Base-by-base conservation (phyloP, 331 rosid species). In the Malus hybrid region DNA sequence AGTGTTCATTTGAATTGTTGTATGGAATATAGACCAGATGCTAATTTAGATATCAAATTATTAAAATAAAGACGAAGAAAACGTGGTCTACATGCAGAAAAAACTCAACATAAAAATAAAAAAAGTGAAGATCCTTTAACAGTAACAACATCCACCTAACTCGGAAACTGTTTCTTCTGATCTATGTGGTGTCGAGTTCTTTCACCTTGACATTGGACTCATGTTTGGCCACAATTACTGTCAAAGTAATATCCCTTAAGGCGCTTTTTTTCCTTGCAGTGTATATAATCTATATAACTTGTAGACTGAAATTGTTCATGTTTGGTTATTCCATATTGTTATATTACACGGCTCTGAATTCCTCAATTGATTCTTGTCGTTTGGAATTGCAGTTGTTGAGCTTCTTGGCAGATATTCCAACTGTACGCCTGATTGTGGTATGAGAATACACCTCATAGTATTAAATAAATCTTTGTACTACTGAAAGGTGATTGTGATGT, bases 341-440 rank as follows among this genome's bases (percentile, higher is more conserved):
- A 71, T 69, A 50, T 69, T 71, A 73, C 54, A 55, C 31, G 67
- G 60, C 39, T 64, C 20, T 66, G 22, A 73, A 57, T 62, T 72
- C 84, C 76, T 70, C 65, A 77, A 54, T 57, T 71, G 69, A 78
- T 61, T 64, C 76, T 57, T 74, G 29, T 83, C 71, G 74, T 83
- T 69, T 80, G 71, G 61, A 78, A 75, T 36, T 84, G 87, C 98
- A 95, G 99, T 77, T 95, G 82, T 73, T 95, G 88, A 92, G 93
- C 90, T 83, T 83, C 86, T 84, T 95, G 82, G 85, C 96, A 15
- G 97, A 92, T 72, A 86, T 95, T 79, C 90, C 99, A 77, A 85
- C 91, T 48, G 90, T 92, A 34, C 96, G 93, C 61, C 82, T 95
- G 52, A 82, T 95, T 62, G 99, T 92, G 99, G 99, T 95, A 95